A percentile compares a stretch with the other conserved stretches of the same genome.
Conservation (phyloP, 1,284 basidiomycete genomes). For the Inonotus obliquus region DNA sequence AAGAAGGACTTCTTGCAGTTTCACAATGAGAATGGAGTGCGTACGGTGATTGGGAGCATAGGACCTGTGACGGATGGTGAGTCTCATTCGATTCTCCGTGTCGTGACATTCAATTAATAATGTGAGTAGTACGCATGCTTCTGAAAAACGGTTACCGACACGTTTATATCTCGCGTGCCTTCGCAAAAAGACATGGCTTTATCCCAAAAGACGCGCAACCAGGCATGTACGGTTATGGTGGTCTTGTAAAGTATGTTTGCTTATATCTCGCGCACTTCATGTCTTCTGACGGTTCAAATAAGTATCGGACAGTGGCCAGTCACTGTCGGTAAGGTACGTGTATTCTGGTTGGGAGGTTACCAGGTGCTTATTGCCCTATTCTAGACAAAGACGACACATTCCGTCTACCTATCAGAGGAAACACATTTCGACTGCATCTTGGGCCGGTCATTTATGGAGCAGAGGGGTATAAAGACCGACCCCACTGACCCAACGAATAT, state of each 20-base stretch:
- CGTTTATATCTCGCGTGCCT: slow-evolving; percentile 93
- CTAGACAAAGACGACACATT: slow-evolving; percentile 36
- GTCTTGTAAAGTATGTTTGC: slow-evolving; percentile 57
- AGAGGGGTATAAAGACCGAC: slow-evolving; percentile 79
- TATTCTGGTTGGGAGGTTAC: neutral
- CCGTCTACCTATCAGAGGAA: slow-evolving; percentile 87
- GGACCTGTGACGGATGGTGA: slow-evolving; percentile 84
- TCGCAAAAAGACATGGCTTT: slow-evolving; percentile 87
- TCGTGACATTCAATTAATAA: slow-evolving; percentile 14
- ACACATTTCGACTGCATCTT: slow-evolving; percentile 96
- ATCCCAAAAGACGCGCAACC: slow-evolving; percentile 81
- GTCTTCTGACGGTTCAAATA: neutral
- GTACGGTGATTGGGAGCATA: slow-evolving; percentile 89
- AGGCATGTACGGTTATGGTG: slow-evolving; percentile 83
- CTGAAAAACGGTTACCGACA: slow-evolving; percentile 91
- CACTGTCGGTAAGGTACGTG: slow-evolving; percentile 37
- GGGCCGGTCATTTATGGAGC: slow-evolving; percentile 92
- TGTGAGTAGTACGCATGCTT: slow-evolving; percentile 75
- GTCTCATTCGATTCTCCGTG: slow-evolving; percentile 24
- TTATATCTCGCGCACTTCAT: neutral
- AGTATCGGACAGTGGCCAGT: slow-evolving; percentile 78
- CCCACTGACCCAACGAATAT: slow-evolving; percentile 86
- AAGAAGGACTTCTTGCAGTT: slow-evolving; percentile 82
- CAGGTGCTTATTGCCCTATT: neutral
- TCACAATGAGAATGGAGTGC: slow-evolving; percentile 87